Evolutionary conservation across 2,329 filamentous ascomycete genomes (phyloP), one percentile per base, ranked within the genome.

Genomic region (Curvularia eragrostidis): DNA sequence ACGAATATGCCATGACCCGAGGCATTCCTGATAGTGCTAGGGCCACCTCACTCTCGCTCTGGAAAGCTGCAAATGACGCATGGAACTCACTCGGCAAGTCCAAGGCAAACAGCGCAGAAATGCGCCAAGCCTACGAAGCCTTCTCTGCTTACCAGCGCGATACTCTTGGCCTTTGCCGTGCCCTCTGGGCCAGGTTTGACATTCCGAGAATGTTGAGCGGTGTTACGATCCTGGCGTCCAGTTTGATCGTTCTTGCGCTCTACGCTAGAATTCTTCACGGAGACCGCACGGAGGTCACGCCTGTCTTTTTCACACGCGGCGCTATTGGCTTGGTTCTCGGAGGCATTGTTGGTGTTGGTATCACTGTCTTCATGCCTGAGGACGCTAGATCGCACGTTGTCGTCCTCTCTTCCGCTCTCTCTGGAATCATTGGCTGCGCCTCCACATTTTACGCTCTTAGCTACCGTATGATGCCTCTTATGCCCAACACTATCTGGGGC

Each of bases 131-230:
- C 19, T 85, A 83, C 61, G 68, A 83, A 2, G 85, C 88, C 0
- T 94, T 91, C 70, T 80, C 83, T 15, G 81, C 83, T 10, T 98
- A 96, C 72, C 93, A 97, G 74, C 81, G 82, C 28, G 87, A 91
- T 71, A 97, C 90, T 0, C 81, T 99, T 43, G 82, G 82, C 26
- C 84, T 94, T 12, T 98, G 91, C 80, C 91, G 93, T 73, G 85
- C 84, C 38, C 81, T 98, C 15, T 99, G 95, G 95, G 93, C 95
- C 21, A 87, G 91, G 34, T 99, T 99, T 67, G 92, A 99, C 74
- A 82, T 97, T 19, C 83, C 87, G 2, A 91, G 89, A 73, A 99
- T 99, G 93, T 71, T 89, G 13, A 83, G 90, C 62, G 95, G 95
- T 46, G 87, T 98, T 36, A 74, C 77, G 0, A 85, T 96, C 52